phyloP scores from a whole-genome alignment of 805 yeast species.

The Candida namnaoensis region DNA sequence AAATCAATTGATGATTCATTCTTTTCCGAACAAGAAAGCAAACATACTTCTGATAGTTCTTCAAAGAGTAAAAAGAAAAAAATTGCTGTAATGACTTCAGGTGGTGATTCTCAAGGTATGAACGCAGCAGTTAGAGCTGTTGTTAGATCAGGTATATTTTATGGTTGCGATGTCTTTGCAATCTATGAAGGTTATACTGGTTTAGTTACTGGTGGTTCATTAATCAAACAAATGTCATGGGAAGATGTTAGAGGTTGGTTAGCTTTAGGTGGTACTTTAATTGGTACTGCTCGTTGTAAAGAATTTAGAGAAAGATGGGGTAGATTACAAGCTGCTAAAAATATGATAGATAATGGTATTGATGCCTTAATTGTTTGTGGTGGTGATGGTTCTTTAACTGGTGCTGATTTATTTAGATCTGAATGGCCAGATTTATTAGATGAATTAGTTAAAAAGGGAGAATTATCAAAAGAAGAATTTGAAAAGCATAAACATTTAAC shows the following conservation, averaged over 20 bases:
- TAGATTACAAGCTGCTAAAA: conserved; percentile 51
- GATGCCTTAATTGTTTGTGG: conserved; percentile 78
- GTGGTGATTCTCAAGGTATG: conserved; percentile 83
- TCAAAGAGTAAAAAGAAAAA: conserved; percentile 24
- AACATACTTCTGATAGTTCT: neutral
- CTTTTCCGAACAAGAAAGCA: conserved; percentile 7
- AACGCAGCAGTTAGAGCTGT: conserved; percentile 70
- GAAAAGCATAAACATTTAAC: conserved; percentile 46
- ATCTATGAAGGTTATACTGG: conserved; percentile 73
- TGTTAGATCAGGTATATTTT: conserved; percentile 56
- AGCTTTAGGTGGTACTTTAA: conserved; percentile 65
- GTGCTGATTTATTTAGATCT: conserved; percentile 67
- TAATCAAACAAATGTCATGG: conserved; percentile 59
- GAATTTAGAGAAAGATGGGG: conserved; percentile 64
- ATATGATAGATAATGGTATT: conserved; percentile 62
- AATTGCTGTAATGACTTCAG: conserved; percentile 74
- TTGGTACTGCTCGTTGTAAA: conserved; percentile 70
- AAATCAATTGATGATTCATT: conserved; percentile 5
- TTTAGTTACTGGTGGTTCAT: conserved; percentile 53
- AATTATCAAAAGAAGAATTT: conserved; percentile 37
- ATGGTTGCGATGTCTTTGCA: conserved; percentile 59
- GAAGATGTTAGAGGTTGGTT: conserved; percentile 66
- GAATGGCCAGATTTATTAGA: conserved; percentile 71
- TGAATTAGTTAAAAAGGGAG: conserved; percentile 39
- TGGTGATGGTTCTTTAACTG: conserved; percentile 79